Evolutionary conservation across 2,329 filamentous ascomycete species (phyloP), one percentile per base, ranked within the genome.

Genomic region (Alternaria alternata): DNA sequence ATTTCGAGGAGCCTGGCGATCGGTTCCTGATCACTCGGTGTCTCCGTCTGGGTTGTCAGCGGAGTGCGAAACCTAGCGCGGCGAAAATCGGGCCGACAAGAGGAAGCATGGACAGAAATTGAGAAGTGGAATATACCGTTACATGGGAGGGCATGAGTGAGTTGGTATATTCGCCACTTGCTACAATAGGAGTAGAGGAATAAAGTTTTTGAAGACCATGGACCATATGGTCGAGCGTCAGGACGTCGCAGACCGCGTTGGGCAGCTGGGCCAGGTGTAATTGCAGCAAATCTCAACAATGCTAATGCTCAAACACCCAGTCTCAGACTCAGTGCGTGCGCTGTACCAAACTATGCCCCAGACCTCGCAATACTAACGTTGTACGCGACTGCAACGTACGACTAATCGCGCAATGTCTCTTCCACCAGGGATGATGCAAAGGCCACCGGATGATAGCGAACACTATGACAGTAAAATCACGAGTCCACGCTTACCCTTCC

Each of bases 1-100:
- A 56, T 38, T 51, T 59, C 24, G 32, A 51, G 24, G 46, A 38
- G 39, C 53, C 52, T 46, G 46, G 41, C 52, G 38, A 51, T 46
- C 57, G 47, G 57, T 56, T 56, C 44, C 44, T 59, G 57, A 56
- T 47, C 44, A 55, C 36, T 56, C 51, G 36, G 44, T 24, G 24
- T 51, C 26, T 20, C 41, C 44, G 39, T 41, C 38, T 49, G n/a
- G 51, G 22, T 39, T 56, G 53, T 46, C 52, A 57, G 47, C 46
- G 55, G 46, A 36, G 46, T 18, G 51, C 59, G 59, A 62, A 59
- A 59, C 59, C 41, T 62, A 54, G 51, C 55, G 59, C 22, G 39
- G 55, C 59, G 34, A 20, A 8, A 62, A 42, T 62, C 59, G 59
- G 59, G 42, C 59, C 59, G 59, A 62, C 16, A 7, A n/a, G 4